Evolutionary conservation across 2,329 filamentous ascomycete species (phyloP).

Genomic region (Colletotrichum sojae): DNA sequence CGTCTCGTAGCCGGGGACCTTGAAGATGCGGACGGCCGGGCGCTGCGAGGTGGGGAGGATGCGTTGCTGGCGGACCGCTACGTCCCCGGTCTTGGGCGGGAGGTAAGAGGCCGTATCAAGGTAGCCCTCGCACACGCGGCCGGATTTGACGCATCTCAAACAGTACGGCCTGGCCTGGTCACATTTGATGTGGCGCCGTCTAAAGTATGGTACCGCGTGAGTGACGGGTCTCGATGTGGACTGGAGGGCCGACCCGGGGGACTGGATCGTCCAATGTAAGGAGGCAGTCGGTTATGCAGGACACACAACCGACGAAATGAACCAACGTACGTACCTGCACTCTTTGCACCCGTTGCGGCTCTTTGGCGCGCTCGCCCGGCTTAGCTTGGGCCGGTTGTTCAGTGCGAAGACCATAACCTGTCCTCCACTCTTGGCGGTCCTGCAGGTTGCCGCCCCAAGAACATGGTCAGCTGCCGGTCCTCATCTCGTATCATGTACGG

Average conservation of each 20-base stretch:
- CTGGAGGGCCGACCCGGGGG: too few species aligned
- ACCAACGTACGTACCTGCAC: slow-evolving; percentile 32
- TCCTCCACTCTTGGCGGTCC: slow-evolving; percentile 1
- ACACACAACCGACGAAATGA: too few species aligned
- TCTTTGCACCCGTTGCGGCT: slow-evolving; percentile 34
- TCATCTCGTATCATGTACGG: neutral
- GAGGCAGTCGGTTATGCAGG: neutral
- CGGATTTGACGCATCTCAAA: slow-evolving; percentile 48
- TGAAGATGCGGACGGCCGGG: slow-evolving; percentile 2
- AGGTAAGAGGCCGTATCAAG: neutral
- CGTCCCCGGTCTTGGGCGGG: neutral
- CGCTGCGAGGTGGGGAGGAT: neutral
- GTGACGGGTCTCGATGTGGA: neutral
- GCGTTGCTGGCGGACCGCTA: neutral
- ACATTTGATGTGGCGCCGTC: slow-evolving; percentile 58
- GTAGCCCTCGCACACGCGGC: slow-evolving; percentile 27
- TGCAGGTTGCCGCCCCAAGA: neutral
- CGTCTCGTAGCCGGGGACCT: slow-evolving; percentile 20
- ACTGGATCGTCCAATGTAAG: neutral
- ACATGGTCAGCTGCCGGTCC: neutral
- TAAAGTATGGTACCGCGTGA: slow-evolving; percentile 2
- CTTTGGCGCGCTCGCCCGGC: slow-evolving; percentile 28
- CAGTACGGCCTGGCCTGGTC: slow-evolving; percentile 59
- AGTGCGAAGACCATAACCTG: slow-evolving; percentile 30
- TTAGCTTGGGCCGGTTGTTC: slow-evolving; percentile 19